A percentile compares a stretch with the other conserved stretches of the same genome.
Conservation (phyloP, 2,329 filamentous ascomycete species). For the Arachnomyces sp. region DNA sequence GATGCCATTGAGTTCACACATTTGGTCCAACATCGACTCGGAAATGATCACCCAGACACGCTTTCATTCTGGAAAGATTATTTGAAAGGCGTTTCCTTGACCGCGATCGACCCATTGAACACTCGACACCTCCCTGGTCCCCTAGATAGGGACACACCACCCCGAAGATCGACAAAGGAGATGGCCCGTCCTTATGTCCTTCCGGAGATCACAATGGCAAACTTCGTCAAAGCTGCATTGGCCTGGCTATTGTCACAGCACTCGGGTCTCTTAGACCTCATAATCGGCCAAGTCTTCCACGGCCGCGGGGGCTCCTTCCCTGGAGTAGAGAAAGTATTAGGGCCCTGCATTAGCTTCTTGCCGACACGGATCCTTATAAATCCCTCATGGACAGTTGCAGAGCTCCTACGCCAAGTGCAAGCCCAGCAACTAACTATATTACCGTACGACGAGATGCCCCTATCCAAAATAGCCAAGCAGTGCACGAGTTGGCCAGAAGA, state of each 20-base stretch:
- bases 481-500: conserved; percentile 39
- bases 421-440: conserved; percentile 23
- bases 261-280: conserved; percentile 29
- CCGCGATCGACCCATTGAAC: no score
- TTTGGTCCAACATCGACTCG: no score
- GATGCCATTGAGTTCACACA: no score
- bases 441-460: no score
- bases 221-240: conserved; percentile 33
- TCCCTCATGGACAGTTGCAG: conserved; percentile 26
- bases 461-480: conserved; percentile 35
- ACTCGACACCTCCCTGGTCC: no score
- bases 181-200: neutral
- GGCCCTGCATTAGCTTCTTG: conserved; percentile 33
- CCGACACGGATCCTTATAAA: conserved; percentile 28
- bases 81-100: no score
- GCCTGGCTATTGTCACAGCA: conserved; percentile 27
- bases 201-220: conserved; percentile 17
- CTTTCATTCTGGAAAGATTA: no score
- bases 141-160: no score
- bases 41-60: no score
- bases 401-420: conserved; percentile 48
- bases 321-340: conserved; percentile 32
- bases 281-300: conserved; percentile 34
- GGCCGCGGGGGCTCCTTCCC: conserved; percentile 31
- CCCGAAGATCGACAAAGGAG: no score